Conservation (phyloP, 208 protist species). For the Cochliopodium minus region DNA sequence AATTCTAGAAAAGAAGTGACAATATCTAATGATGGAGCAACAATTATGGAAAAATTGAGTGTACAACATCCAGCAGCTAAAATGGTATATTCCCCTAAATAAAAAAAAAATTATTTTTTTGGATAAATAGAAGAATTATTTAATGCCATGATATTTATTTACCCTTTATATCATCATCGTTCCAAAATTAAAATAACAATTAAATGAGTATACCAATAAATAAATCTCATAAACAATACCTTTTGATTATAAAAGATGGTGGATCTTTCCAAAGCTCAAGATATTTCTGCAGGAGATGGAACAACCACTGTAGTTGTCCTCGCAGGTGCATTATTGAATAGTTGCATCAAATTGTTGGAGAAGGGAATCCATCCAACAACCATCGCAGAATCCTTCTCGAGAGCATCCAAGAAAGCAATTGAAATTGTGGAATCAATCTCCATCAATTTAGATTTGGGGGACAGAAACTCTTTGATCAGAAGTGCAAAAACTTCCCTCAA, state of each 20-base stretch:
- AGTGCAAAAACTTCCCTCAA: conserved; percentile 87
- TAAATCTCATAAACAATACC: neutral
- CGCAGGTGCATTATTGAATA: conserved; percentile 75
- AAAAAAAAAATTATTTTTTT: conserved; percentile 1
- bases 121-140: neutral
- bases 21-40: conserved; percentile 99
- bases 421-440: conserved; percentile 76
- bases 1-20: conserved; percentile 71
- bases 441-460: conserved; percentile 67
- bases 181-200: neutral
- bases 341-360: conserved; percentile 66
- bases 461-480: conserved; percentile 76
- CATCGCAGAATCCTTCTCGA: conserved; percentile 78
- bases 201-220: neutral
- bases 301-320: conserved; percentile 96
- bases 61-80: conserved; percentile 89
- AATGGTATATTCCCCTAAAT: conserved; percentile 67
- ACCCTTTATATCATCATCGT: neutral
- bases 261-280: conserved; percentile 90
- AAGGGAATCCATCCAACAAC: conserved; percentile 88
- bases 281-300: conserved; percentile 98
- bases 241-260: conserved; percentile 50
- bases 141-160: conserved; percentile 9
- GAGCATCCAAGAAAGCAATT: conserved; percentile 54
- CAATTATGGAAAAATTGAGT: conserved; percentile 88